Base-by-base conservation (phyloP, 371 early-diverging fungal species). In the Cokeromyces recurvatus region DNA sequence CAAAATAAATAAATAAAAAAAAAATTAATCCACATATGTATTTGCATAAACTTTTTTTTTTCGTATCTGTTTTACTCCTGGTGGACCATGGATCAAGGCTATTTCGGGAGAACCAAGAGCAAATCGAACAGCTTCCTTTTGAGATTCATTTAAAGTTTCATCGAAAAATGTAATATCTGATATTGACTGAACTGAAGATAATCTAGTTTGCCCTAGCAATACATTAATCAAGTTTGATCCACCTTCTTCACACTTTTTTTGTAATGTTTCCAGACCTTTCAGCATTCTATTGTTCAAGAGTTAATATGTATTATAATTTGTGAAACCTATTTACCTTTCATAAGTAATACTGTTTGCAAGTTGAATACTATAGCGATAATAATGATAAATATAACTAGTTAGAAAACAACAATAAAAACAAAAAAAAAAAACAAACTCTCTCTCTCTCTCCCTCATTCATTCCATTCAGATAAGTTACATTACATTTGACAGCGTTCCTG, bases 41-140 rank as follows among this genome's bases (percentile, higher is more conserved):
- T 25, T 37, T 21, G 10, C 43, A 19, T 20, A 43, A 35, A 8
- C 3, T 20, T 21, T 3, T 38, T 37, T 7, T 34, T 34, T 34
- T 34, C n/a, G 4, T 9, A 4, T 34, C n/a, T 34, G 7, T 15
- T 34, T 58, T 52, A 58, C 53, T 17, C 91, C 92, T 12, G 92
- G 92, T 21, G 92, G 93, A 22, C 93, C 92, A 59, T 94, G 94
- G 20, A 94, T 82, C 34, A 95, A 62, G 2, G 90, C 84, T 4
- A 93, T 57, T 11, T 89, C 79, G 17, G 74, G 62, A 0, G 91
- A 79, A 0, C 63, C 58, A 12, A 91, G 54, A 0, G 89, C 83
- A 43, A 84, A 76, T 21, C 56, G 51, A 2, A 95, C 87, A 0
- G 94, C 94, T 12, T 75, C 74, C 32, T 70, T 71, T 57, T 95